phyloP scores from a whole-genome alignment of 345 rosid species.

The Ceriops tagal region DNA sequence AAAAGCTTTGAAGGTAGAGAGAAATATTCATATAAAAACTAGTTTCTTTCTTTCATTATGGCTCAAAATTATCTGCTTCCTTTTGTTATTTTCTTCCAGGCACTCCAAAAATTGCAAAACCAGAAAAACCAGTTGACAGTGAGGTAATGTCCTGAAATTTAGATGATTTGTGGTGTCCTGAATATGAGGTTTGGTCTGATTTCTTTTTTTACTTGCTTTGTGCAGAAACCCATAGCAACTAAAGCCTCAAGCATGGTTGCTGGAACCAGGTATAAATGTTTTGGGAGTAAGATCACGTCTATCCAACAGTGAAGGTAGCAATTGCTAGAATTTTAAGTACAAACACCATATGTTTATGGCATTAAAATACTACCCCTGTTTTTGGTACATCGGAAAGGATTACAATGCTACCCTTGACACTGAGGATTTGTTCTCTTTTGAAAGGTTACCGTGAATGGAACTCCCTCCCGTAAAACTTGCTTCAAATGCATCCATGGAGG shows the following conservation, averaged over 20 bases:
- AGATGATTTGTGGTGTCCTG: not conserved
- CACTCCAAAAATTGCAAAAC: slow-evolving; percentile 81
- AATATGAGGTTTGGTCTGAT: not conserved
- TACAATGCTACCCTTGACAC: not conserved
- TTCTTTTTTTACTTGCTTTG: slow-evolving; percentile 3
- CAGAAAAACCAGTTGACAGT: slow-evolving; percentile 65
- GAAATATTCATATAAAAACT: not conserved
- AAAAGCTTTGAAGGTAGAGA: slow-evolving; percentile 88
- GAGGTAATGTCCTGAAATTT: slow-evolving; percentile 50
- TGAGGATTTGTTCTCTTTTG: not conserved
- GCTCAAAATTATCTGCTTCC: slow-evolving; percentile 14
- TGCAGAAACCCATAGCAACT: slow-evolving; percentile 69
- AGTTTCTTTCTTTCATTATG: not conserved
- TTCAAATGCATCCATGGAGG: slow-evolving; percentile 99
- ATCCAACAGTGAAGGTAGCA: slow-evolving; percentile 89
- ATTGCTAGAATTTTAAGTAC: not conserved
- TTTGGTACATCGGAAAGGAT: not conserved
- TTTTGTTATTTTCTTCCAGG: slow-evolving; percentile 41
- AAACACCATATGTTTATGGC: not conserved
- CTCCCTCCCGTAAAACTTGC: slow-evolving; percentile 83
- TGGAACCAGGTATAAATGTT: slow-evolving; percentile 89
- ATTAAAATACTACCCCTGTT: no score
- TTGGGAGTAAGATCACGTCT: slow-evolving; percentile 83
- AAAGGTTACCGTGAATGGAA: slow-evolving; percentile 91
- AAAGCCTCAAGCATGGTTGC: slow-evolving; percentile 87